A percentile compares a stretch with the other conserved stretches of the same genome.
Conservation (phyloP, 345 rosid genomes). For the Orychophragmus violaceus region DNA sequence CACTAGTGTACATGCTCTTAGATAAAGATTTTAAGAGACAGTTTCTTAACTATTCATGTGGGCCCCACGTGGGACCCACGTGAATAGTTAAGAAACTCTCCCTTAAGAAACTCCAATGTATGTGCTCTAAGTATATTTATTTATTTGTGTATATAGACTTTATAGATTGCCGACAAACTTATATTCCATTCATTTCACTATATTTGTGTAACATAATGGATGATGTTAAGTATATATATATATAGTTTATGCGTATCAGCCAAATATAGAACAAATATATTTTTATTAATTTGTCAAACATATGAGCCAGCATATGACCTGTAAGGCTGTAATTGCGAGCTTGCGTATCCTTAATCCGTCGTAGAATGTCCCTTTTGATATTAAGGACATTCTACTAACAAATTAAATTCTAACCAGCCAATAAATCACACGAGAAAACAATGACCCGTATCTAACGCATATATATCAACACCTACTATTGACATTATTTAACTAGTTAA, state of each 20-base stretch:
- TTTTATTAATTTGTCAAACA: background rate
- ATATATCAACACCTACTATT: slow-evolving; percentile 15
- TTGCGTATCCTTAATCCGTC: background rate
- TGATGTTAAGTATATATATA: background rate
- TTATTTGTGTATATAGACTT: too few species aligned
- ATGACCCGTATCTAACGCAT: slow-evolving; percentile 2
- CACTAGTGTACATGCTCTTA: too few species aligned
- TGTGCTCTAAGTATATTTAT: too few species aligned
- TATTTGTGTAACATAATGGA: too few species aligned
- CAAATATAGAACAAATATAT: background rate
- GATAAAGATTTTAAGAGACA: too few species aligned
- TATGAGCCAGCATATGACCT: background rate
- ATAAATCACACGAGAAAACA: background rate
- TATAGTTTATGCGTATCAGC: background rate
- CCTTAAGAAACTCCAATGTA: too few species aligned
- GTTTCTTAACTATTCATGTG: too few species aligned
- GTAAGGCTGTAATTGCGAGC: slow-evolving; percentile 1
- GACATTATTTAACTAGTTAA: slow-evolving; percentile 1
- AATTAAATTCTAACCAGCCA: background rate
- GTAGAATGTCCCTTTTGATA: background rate
- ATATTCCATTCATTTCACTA: too few species aligned
- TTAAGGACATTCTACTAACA: background rate
- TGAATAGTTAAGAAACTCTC: too few species aligned
- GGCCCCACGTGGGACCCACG: too few species aligned
- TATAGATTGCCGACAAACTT: too few species aligned